phyloP scores from a whole-genome alignment of 129 eudicot genomes.

The Deinandra increscens region DNA sequence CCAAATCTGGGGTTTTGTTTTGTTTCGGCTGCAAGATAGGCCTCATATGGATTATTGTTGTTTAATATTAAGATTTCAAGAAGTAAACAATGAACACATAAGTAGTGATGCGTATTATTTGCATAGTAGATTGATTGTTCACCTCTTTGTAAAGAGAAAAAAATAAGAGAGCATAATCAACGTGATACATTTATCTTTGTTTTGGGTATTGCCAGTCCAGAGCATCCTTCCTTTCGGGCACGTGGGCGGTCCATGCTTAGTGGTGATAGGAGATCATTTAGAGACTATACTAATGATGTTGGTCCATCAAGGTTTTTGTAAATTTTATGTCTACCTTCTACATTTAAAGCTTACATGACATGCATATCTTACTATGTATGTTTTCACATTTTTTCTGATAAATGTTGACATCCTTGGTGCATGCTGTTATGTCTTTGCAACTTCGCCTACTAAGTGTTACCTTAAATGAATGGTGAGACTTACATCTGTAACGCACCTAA shows the following conservation, averaged over 20 bases:
- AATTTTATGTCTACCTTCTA: conserved; percentile 11
- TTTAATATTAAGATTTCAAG: conserved; percentile 8
- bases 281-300: conserved; percentile 66
- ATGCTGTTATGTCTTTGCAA: not conserved
- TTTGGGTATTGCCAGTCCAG: conserved; percentile 66
- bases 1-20: conserved; percentile 3
- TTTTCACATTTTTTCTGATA: not conserved
- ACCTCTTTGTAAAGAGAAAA: not conserved
- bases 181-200: not conserved
- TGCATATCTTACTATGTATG: conserved; percentile 13
- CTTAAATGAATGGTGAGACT: conserved; percentile 7
- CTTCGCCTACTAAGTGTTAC: not conserved
- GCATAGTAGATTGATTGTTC: too few relatives aligned
- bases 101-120: conserved; percentile 1
- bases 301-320: conserved; percentile 66
- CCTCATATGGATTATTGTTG: too few relatives aligned
- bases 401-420: conserved; percentile 5
- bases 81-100: not conserved
- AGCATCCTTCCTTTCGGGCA: conserved; percentile 85
- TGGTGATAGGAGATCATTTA: conserved; percentile 72
- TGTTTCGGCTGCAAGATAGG: not conserved
- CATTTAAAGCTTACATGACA: conserved; percentile 6
- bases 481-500: not conserved
- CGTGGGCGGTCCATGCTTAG: conserved; percentile 94
- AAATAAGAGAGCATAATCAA: not conserved